Evolutionary conservation across 2,329 filamentous ascomycete species (phyloP), one percentile per base, ranked within the genome.

Genomic region (Ilyonectria robusta): DNA sequence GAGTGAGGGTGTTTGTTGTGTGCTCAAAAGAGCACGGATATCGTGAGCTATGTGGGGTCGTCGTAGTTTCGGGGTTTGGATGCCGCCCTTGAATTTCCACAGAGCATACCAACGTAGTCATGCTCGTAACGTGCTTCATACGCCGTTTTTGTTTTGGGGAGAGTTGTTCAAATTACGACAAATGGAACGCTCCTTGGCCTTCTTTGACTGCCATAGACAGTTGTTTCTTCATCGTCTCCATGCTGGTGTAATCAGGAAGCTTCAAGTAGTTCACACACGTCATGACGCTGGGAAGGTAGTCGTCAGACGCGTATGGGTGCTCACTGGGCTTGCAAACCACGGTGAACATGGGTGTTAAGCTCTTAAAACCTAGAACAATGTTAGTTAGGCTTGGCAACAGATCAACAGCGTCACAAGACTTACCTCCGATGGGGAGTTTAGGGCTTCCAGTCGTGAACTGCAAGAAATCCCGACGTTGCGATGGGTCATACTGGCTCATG

Each of bases 211-310:
- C 97, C 71, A 92, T 92, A 71, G 89, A 90, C 60, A 99, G 86
- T 80, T 94, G 93, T 78, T 92, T 88, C 77, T 88, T 91, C 82
- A 99, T 90, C 58, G 92, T 87, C 2, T 93, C 89, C 69, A 97
- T 84, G 73, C 85, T 90, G 72, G 91, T 95, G 82, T 99, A 99
- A 81, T 99, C 94, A 21, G 96, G 96, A 77, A 99, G 88, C 83
- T 99, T 99, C 76, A 99, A 89, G 80, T 99, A 99, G 81, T 99
- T 99, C 82, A 97, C 96, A 80, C 97, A 99, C 11, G 97, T 99
- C 97, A 99, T 99, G 80, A 99, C 97, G 79, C 95, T 98, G 13
- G 97, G 96, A n/a, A 99, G 88, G 77, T 98, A 99, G 83, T 99
- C 96, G 78, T 99, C 96, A 5, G 95, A 95, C 4, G 92, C 92